Evolutionary conservation across 768 basidiomycete species (phyloP).

Genomic region (Lactarius vividus): DNA sequence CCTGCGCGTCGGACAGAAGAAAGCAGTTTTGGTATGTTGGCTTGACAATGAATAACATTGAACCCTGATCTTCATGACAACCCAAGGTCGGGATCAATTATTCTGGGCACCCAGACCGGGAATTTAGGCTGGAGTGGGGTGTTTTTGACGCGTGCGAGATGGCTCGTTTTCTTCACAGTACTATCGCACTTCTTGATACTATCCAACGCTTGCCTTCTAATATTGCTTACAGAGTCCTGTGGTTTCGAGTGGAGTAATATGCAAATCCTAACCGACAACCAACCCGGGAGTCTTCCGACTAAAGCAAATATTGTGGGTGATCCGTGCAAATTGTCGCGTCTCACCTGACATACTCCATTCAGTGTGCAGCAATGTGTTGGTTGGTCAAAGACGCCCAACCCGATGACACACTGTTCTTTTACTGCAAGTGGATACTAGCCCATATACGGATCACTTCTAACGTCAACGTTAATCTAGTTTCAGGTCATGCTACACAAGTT

Average conservation of each 20-base stretch:
- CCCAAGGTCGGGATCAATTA: constrained; percentile 15
- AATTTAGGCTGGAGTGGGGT: not conserved
- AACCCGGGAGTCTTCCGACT: not conserved
- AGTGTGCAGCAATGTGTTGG: not conserved
- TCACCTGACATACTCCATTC: not conserved
- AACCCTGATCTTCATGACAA: not conserved
- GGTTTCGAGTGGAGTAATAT: not conserved
- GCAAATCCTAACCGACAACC: not conserved
- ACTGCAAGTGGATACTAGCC: not conserved
- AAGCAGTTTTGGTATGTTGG: not conserved
- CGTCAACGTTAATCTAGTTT: not conserved
- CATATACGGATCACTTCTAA: not conserved
- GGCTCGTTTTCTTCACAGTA: constrained; percentile 8
- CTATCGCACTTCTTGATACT: not conserved
- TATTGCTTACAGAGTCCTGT: not conserved
- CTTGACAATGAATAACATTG: not conserved
- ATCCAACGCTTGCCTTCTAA: not conserved
- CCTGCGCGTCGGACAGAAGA: not conserved
- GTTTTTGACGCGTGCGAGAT: not conserved
- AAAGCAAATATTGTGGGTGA: constrained; percentile 9
- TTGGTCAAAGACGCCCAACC: constrained; percentile 2
- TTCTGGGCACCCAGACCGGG: not conserved
- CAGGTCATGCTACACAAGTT: not conserved
- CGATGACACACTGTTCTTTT: constrained; percentile 2
- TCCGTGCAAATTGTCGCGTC: not conserved